A percentile compares a stretch with the other conserved stretches of the same genome.
phyloP scores from a whole-genome alignment of 179 eudicot species.

The Monotropa hypopitys region DNA sequence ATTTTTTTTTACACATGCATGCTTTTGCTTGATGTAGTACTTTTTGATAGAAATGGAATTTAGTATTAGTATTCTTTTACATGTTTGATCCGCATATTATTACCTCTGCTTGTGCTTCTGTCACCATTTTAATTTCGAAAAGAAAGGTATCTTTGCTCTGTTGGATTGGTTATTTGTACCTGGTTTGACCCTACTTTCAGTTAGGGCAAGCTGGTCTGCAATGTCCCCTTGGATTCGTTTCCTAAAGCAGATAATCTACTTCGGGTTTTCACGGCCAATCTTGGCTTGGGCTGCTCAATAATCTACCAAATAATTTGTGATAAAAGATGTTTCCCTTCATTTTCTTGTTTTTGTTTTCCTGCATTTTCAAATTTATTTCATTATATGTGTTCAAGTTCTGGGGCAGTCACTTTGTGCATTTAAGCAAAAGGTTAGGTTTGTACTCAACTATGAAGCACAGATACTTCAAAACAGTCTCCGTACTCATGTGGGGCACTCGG shows the following conservation, averaged over 20 bases:
- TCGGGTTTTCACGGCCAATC: not conserved
- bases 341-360: not conserved
- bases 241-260: not conserved
- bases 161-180: not conserved
- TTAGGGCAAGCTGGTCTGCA: not conserved
- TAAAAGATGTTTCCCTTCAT: not conserved
- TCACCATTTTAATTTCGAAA: not conserved
- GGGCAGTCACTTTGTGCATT: no score
- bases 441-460: no score
- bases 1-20: not conserved
- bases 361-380: no score
- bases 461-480: no score
- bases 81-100: not conserved
- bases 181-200: not conserved
- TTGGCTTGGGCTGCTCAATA: not conserved
- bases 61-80: not conserved
- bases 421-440: no score
- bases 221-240: not conserved
- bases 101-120: not conserved
- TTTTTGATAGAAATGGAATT: not conserved
- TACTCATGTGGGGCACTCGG: no score
- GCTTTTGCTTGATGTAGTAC: not conserved
- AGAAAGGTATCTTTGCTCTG: not conserved
- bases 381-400: no score
- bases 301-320: not conserved